Conservation (phyloP, 139 green algal species). For the Chlorella sorokiniana region DNA sequence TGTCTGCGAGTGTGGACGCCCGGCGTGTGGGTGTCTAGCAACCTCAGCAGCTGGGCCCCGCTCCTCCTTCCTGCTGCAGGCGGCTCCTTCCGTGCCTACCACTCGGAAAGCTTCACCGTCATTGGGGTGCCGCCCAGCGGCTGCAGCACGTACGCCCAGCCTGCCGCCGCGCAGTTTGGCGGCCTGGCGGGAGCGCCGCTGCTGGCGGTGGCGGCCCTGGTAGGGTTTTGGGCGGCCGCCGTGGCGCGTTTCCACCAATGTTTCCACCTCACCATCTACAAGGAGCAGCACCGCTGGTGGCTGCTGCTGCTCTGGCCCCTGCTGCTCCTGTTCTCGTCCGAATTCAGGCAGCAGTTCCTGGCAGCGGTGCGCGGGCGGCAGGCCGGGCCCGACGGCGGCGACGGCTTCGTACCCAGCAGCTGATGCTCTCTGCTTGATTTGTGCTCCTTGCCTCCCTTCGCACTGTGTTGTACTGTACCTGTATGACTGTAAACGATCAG, state of each 20-base stretch:
- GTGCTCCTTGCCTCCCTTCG: no score
- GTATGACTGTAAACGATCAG: no score
- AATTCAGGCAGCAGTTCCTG: conserved; percentile 28
- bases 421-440: no score
- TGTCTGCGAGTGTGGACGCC: not conserved
- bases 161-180: not conserved
- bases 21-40: not conserved
- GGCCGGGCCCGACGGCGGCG: no score
- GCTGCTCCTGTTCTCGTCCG: not conserved
- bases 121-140: not conserved
- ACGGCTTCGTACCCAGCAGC: not conserved
- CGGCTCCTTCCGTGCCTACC: not conserved
- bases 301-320: conserved; percentile 23
- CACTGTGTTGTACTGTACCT: no score
- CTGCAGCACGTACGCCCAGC: not conserved
- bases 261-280: conserved; percentile 19
- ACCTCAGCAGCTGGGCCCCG: no score
- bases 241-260: conserved; percentile 1
- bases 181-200: not conserved
- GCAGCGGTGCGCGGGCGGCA: conserved; percentile 5
- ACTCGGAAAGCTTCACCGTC: conserved; percentile 9
- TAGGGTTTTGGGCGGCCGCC: conserved; percentile 9
- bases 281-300: conserved; percentile 2
- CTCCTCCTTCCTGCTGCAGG: no score
- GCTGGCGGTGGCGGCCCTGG: conserved; percentile 6